Conservation (phyloP, 805 yeast genomes). For the Citeromyces matritensis region DNA sequence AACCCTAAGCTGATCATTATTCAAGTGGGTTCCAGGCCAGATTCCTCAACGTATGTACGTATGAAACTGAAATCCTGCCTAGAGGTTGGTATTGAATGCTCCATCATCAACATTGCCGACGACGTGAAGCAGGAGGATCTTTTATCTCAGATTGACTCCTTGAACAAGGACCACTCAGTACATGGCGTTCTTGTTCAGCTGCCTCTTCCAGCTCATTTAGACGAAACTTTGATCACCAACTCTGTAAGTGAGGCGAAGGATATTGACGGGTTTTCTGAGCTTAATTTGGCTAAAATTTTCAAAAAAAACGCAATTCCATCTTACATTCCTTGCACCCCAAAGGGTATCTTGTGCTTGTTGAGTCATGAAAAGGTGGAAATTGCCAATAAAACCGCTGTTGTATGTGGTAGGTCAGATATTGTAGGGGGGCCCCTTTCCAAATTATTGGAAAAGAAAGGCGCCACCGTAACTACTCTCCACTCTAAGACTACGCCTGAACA, state of each 20-base stretch:
- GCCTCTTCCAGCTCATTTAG: constrained; percentile 71
- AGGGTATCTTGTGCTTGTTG: constrained; percentile 75
- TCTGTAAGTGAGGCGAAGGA: constrained; percentile 76
- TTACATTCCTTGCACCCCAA: constrained; percentile 91
- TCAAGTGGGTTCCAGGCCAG: constrained; percentile 86
- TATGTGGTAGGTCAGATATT: constrained; percentile 88
- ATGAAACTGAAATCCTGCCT: constrained; percentile 85
- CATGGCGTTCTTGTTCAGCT: constrained; percentile 85
- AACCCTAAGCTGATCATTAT: constrained; percentile 68
- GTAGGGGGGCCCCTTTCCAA: constrained; percentile 92
- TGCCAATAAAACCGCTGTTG: constrained; percentile 78
- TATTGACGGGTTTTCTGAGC: constrained; percentile 88
- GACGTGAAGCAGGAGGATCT: constrained; percentile 43
- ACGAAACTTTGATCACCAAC: constrained; percentile 69
- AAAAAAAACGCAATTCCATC: constrained; percentile 74
- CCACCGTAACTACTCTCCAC: constrained; percentile 83
- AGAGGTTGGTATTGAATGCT: constrained; percentile 65
- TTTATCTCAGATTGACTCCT: constrained; percentile 37
- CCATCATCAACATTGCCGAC: constrained; percentile 49
- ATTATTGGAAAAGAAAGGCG: constrained; percentile 61
- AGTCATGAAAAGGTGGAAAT: constrained; percentile 52
- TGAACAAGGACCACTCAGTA: constrained; percentile 63
- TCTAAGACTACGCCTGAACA: constrained; percentile 54
- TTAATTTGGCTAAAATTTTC: constrained; percentile 80
- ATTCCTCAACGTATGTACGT: constrained; percentile 80